phyloP scores from a whole-genome alignment of 1,139 yeast species.

The Keqinozyma sinolaborantium region DNA sequence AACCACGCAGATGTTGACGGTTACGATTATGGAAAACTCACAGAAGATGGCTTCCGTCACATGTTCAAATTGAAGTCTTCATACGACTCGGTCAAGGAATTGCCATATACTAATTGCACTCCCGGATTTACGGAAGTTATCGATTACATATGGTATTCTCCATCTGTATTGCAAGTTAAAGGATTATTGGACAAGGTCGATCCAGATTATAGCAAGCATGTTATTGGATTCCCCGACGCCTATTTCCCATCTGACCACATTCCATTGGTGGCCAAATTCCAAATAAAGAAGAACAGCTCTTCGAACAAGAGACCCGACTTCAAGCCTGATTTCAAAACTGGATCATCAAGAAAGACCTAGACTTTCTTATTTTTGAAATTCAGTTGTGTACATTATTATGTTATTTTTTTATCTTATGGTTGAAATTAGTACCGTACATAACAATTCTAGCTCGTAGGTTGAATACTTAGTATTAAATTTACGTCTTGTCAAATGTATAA shows the following conservation, averaged over 20 bases:
- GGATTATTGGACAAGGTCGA: conserved; percentile 88
- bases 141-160: conserved; percentile 94
- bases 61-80: conserved; percentile 80
- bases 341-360: conserved; percentile 49
- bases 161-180: conserved; percentile 71
- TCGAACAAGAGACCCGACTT: conserved; percentile 36
- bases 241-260: conserved; percentile 95
- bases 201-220: conserved; percentile 65
- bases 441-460: no score
- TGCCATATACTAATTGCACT: conserved; percentile 91
- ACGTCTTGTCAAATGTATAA: no score
- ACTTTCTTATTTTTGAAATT: no score
- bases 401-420: neutral
- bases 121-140: conserved; percentile 92
- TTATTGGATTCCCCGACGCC: conserved; percentile 91
- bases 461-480: no score
- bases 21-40: conserved; percentile 86
- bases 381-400: conserved; percentile 1
- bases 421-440: no score
- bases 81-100: conserved; percentile 78
- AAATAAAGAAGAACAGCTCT: conserved; percentile 50
- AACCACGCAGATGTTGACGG: conserved; percentile 81
- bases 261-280: conserved; percentile 75
- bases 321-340: conserved; percentile 51
- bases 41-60: conserved; percentile 86